phyloP scores from a whole-genome alignment of 306 rosid genomes.

The Geum urbanum region DNA sequence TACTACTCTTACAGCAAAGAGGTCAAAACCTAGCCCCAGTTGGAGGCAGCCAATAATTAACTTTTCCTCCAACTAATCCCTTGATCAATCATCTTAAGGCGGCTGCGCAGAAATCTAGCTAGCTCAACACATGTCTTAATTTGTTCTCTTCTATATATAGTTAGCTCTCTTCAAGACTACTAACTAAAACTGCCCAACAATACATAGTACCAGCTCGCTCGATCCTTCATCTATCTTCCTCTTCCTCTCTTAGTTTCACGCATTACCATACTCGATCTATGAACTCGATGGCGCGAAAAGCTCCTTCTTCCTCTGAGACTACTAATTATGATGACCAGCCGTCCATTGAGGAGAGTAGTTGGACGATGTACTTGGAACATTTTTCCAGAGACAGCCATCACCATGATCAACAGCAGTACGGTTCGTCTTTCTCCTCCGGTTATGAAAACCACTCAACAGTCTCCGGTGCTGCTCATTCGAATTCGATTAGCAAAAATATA shows the following conservation, averaged over 20 bases:
- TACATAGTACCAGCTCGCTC: neutral
- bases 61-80: conserved; percentile 29
- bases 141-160: neutral
- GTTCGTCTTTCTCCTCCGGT: conserved; percentile 23
- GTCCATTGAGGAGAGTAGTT: conserved; percentile 68
- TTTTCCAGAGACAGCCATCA: conserved; percentile 29
- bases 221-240: neutral
- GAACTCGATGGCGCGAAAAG: conserved; percentile 32
- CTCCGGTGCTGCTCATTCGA: conserved; percentile 50
- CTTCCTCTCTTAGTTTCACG: neutral
- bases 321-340: conserved; percentile 7
- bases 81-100: neutral
- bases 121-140: neutral
- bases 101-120: neutral
- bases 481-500: conserved; percentile 28
- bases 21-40: too few species aligned
- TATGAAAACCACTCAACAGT: conserved; percentile 27
- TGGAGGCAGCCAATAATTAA: conserved; percentile 1
- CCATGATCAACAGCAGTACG: conserved; percentile 1
- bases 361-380: conserved; percentile 81
- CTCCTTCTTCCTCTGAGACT: conserved; percentile 28
- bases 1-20: too few species aligned
- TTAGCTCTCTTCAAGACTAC: neutral
- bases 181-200: neutral
- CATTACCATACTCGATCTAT: conserved; percentile 10